phyloP scores from a whole-genome alignment of 192 early-diverging fungal species.

The Coemansia sp. region DNA sequence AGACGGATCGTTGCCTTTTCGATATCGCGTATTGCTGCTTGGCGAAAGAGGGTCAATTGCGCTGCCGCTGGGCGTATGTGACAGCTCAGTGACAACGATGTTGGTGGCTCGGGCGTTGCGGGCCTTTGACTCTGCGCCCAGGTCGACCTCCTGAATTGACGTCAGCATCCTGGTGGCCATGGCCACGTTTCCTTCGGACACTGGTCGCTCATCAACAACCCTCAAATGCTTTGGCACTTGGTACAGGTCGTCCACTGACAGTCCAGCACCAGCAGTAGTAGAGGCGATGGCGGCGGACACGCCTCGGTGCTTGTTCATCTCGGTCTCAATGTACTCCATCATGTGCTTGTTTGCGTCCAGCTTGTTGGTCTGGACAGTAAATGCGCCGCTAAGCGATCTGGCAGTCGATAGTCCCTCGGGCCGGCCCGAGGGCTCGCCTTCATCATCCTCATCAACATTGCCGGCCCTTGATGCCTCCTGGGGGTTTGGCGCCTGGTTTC shows the following conservation, averaged over 20 bases:
- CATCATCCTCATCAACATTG: constrained; percentile 30
- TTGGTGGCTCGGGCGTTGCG: constrained; percentile 80
- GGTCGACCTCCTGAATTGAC: constrained; percentile 87
- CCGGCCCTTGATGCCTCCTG: constrained; percentile 11
- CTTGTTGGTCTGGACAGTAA: constrained; percentile 70
- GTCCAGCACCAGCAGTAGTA: not conserved
- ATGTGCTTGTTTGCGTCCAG: constrained; percentile 81
- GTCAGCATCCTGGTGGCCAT: constrained; percentile 85
- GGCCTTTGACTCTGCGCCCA: constrained; percentile 70
- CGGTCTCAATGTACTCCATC: constrained; percentile 82
- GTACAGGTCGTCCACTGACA: constrained; percentile 59
- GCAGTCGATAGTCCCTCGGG: constrained; percentile 11
- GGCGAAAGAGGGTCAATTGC: constrained; percentile 8
- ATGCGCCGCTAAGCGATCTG: constrained; percentile 59
- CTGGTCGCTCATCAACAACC: constrained; percentile 58
- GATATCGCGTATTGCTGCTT: constrained; percentile 22
- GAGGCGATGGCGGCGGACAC: not conserved
- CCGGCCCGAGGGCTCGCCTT: not conserved
- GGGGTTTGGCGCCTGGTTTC: not conserved
- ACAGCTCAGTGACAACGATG: constrained; percentile 20
- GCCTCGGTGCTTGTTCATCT: constrained; percentile 48
- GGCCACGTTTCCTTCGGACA: constrained; percentile 82
- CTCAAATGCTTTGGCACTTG: constrained; percentile 63
- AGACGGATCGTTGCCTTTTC: constrained; percentile 19
- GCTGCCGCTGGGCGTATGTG: constrained; percentile 4